Conservation (phyloP, 2,329 filamentous ascomycete species). For the Alternaria viburni region DNA sequence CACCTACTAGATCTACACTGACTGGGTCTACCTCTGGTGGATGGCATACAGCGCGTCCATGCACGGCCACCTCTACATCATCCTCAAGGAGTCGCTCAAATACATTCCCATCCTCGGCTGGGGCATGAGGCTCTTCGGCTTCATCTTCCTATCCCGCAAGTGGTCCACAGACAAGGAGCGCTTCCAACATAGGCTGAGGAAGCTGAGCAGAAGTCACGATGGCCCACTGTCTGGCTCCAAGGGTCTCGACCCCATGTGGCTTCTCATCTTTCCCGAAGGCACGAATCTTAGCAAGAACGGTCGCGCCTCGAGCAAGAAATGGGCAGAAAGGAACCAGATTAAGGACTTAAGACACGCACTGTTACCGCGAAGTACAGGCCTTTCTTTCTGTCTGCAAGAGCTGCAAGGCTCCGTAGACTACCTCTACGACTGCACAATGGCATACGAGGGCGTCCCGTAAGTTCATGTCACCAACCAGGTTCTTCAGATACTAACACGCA, state of each 20-base stretch:
- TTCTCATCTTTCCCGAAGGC: conserved; percentile 85
- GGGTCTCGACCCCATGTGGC: conserved; percentile 81
- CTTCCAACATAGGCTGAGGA: conserved; percentile 74
- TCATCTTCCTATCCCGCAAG: conserved; percentile 93
- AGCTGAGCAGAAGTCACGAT: conserved; percentile 64
- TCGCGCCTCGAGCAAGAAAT: conserved; percentile 70
- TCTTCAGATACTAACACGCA: not conserved
- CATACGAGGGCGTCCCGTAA: conserved; percentile 91
- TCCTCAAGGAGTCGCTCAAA: conserved; percentile 85
- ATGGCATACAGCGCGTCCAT: conserved; percentile 77
- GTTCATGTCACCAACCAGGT: conserved; percentile 48
- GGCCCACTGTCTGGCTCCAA: conserved; percentile 49
- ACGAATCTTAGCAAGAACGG: conserved; percentile 82
- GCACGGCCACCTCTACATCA: conserved; percentile 88
- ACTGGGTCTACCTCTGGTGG: conserved; percentile 97
- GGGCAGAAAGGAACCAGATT: conserved; percentile 76
- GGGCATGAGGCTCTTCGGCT: conserved; percentile 85
- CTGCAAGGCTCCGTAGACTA: conserved; percentile 77
- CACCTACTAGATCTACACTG: conserved; percentile 72
- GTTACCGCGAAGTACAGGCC: conserved; percentile 79
- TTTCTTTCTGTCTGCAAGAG: conserved; percentile 79
- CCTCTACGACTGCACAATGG: conserved; percentile 91
- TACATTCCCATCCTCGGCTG: conserved; percentile 81
- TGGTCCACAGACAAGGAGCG: conserved; percentile 80
- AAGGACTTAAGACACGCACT: conserved; percentile 74